Base-by-base conservation (phyloP, 306 rosid species). In the Fragaria vesca region DNA sequence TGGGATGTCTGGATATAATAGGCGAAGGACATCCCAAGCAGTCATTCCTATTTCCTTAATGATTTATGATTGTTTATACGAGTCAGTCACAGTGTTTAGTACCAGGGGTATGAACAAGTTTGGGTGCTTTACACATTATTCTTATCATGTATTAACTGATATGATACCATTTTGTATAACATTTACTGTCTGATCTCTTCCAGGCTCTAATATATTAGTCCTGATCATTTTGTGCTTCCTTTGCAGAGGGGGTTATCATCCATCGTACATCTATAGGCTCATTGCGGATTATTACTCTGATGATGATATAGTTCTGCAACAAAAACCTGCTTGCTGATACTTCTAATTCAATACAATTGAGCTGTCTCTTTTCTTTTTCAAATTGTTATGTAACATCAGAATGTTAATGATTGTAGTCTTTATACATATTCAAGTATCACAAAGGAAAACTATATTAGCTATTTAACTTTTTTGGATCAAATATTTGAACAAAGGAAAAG, bases 231-330 rank as follows among this genome's bases (percentile, higher is more conserved):
- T 60, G 11, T 24, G 43, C 24, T 58, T 74, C 7, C 13, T 74
- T 6, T 60, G 78, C 69, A 74, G 69, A 58, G 57, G 78, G 55
- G 42, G 78, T 3, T 60, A 60, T 26, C 65, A 28, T 60, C 69
- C 69, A 60, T 60, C 78, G 9, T 74, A 40, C 43, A 60, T 74
- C 69, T 26, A 60, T 26, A 58, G 78, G 57, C 78, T 58, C 45
- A 60, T 74, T 60, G 43, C 78, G 1, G 78, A 74, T 24, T 60
- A 42, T 28, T 60, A 74, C 69, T 74, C 58, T 42, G 69, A 69
- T 60, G 78, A 74, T 2, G 78, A 74, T 74, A 43, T 60, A 52
- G 7, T 20, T 74, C 69, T 43, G 69, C 69, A 60, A 4, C 55
- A 74, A 60, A 58, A 43, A 58, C 12, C 78, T 15, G 30, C 52